Base-by-base conservation (phyloP, 2,329 filamentous ascomycete species). In the Penicillium italicum region DNA sequence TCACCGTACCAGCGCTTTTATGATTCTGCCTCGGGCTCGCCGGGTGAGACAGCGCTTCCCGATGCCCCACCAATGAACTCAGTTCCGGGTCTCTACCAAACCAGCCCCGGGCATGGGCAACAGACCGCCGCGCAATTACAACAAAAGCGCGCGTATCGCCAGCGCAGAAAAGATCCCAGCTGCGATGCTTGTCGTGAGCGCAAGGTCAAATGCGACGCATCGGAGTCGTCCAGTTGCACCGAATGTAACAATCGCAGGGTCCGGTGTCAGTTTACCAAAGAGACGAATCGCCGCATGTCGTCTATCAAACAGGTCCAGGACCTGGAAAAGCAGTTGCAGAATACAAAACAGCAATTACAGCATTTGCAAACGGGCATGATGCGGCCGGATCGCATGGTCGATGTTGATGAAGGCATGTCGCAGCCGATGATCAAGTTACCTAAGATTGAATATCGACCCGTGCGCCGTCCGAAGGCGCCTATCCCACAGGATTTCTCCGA, bases 231-330 rank as follows among this genome's bases (percentile, higher is more conserved):
- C 11, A 96, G 93, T 75, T 99, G 94, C 73, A 97, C 94, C 1
- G 94, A 99, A 76, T 99, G 94, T 76, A 94, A 91, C 5, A 97
- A 92, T 72, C 87, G 94, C 62, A 95, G 93, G 70, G 93, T 97
- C 62, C 96, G 95, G 73, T 99, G 94, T 71, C 93, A 97, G 70
- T 99, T 99, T 72, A 99, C 94, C 47, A 99, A 99, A 76, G 94
- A 99, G 75, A 99, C 94, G 12, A 99, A 99, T 72, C 84, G 94
- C 56, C 86, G 94, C 59, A 99, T 99, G 94, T 97, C 94, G 18
- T 97, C 93, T 1, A 97, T 97, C 77, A 99, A 97, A 83, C 94
- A 97, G 79, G 90, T 97, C 12, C 94, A 97, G 75, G 94, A 99
- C 72, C 80, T 99, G 26, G 93, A 97, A 76, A 94, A 91, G 74